Conservation (phyloP, 2,329 filamentous ascomycete species). For the Spiromastix sp. region DNA sequence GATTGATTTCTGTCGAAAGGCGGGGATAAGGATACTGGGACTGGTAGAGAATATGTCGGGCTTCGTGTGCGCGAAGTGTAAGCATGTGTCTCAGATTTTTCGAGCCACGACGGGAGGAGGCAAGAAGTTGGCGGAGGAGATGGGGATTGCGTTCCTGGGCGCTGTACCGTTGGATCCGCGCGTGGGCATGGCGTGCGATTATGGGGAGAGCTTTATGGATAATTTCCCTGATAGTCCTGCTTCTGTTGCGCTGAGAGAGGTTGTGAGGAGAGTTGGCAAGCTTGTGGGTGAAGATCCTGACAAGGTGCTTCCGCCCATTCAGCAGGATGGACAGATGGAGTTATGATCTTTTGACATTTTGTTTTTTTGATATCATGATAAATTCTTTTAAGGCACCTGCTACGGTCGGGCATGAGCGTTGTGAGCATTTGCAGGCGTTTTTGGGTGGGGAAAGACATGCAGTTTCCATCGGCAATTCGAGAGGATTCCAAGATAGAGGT, state of each 20-base stretch:
- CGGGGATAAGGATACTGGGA: conserved; percentile 76
- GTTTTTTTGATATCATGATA: too few relatives aligned
- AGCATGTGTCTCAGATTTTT: conserved; percentile 73
- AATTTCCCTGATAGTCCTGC: conserved; percentile 88
- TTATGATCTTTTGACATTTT: background rate
- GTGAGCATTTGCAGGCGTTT: too few relatives aligned
- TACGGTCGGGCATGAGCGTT: too few relatives aligned
- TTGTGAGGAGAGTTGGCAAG: conserved; percentile 62
- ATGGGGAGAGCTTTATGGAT: conserved; percentile 94
- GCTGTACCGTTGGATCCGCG: conserved; percentile 84
- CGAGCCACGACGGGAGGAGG: conserved; percentile 84
- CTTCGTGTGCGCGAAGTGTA: conserved; percentile 91
- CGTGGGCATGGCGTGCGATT: conserved; percentile 94
- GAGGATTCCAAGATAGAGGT: too few relatives aligned
- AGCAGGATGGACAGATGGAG: background rate
- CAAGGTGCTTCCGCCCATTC: conserved; percentile 21
- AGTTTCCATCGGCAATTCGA: too few relatives aligned
- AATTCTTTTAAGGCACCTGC: too few relatives aligned
- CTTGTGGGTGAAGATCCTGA: conserved; percentile 55
- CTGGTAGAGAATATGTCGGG: conserved; percentile 97
- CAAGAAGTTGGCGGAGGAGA: conserved; percentile 67
- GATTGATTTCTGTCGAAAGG: conserved; percentile 94
- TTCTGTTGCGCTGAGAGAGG: conserved; percentile 66
- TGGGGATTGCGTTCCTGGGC: conserved; percentile 79
- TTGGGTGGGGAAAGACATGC: too few relatives aligned